phyloP scores from a whole-genome alignment of 108 stramenopile species.

The Stephanodiscus minutulus region DNA sequence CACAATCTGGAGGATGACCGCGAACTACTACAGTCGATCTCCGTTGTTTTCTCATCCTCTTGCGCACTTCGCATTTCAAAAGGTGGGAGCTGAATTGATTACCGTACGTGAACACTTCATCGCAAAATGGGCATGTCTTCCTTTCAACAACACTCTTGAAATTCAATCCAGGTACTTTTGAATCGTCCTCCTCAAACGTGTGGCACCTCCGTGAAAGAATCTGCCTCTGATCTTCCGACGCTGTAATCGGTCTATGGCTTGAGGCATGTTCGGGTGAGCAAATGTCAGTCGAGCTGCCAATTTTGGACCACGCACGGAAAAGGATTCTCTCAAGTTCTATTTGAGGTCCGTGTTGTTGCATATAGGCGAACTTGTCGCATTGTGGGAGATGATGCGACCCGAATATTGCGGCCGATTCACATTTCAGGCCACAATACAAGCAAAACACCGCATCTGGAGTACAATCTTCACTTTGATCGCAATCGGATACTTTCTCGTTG shows the following conservation, averaged over 20 bases:
- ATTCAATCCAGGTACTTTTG: conserved; percentile 2
- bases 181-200: neutral
- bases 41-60: conserved; percentile 22
- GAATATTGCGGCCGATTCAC: conserved; percentile 19
- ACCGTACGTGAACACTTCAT: conserved; percentile 24
- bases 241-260: neutral
- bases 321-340: conserved; percentile 21
- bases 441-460: conserved; percentile 19
- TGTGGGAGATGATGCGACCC: conserved; percentile 23
- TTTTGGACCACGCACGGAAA: conserved; percentile 16
- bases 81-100: conserved; percentile 32
- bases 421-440: conserved; percentile 36
- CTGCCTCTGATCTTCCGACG: neutral
- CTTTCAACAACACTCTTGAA: neutral
- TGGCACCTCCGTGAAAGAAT: neutral
- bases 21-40: conserved; percentile 6
- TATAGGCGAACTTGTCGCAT: conserved; percentile 18
- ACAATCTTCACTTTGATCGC: conserved; percentile 17
- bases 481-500: neutral
- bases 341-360: conserved; percentile 17
- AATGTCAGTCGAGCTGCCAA: conserved; percentile 1
- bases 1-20: neutral
- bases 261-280: neutral
- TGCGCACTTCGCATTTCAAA: conserved; percentile 23
- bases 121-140: conserved; percentile 45